Conservation (phyloP, 2,329 filamentous ascomycete genomes). For the Pseudopyrenochaeta lycopersici region DNA sequence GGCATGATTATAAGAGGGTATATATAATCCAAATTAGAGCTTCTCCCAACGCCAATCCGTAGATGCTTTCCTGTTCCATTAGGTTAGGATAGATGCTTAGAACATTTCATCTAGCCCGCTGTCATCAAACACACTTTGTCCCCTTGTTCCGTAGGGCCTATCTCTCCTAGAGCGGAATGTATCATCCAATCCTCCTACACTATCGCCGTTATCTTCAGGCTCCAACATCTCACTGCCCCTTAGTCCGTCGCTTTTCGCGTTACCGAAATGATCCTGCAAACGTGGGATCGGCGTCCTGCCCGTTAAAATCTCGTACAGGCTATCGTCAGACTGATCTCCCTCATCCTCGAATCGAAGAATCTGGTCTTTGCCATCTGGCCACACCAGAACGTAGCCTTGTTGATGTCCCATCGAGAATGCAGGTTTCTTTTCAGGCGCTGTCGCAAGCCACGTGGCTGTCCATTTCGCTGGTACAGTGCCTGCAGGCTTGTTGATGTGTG, state of each 20-base stretch:
- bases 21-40: neutral
- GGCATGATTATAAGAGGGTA: neutral
- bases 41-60: neutral
- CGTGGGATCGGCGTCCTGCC: constrained; percentile 54
- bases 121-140: constrained; percentile 32
- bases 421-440: constrained; percentile 39
- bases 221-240: constrained; percentile 12
- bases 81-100: constrained; percentile 9
- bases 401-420: constrained; percentile 48
- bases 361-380: constrained; percentile 52
- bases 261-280: constrained; percentile 18
- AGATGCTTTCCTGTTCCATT: neutral
- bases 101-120: constrained; percentile 50
- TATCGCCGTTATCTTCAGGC: constrained; percentile 34
- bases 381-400: constrained; percentile 50
- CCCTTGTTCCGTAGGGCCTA: neutral
- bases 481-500: constrained; percentile 34
- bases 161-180: constrained; percentile 53
- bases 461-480: constrained; percentile 29
- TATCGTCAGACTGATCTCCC: constrained; percentile 56
- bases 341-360: constrained; percentile 44
- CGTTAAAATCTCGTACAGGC: constrained; percentile 58
- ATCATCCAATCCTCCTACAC: constrained; percentile 49
- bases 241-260: constrained; percentile 10
- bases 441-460: constrained; percentile 39